These are phyloP conservation scores for Tylopilus vinaceipallidus DNA, from an alignment of 768 basidiomycete species.

Conservation along the genomic window DNA sequence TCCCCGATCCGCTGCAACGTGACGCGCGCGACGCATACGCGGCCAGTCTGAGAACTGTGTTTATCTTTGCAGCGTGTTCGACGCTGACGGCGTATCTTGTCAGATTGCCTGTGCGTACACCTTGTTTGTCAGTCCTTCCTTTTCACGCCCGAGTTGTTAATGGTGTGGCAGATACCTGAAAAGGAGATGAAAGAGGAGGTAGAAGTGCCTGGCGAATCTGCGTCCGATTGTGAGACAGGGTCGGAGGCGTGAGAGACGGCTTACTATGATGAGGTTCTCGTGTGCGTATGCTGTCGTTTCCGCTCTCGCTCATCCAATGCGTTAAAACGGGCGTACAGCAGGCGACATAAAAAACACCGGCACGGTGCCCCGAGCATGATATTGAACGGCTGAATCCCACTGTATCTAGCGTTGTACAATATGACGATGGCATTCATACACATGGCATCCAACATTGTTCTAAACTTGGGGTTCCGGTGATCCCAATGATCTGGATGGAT, in stretches of 20 bases:
- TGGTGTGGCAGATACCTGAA: conserved; percentile 9
- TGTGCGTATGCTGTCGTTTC: too few species aligned
- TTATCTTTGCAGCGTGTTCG: conserved; percentile 19
- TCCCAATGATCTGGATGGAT: too few species aligned
- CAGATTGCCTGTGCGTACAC: conserved; percentile 14
- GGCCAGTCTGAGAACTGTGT: conserved; percentile 18
- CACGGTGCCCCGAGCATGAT: too few species aligned
- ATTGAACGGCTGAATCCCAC: too few species aligned
- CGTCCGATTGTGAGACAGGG: neutral
- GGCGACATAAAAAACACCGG: too few species aligned
- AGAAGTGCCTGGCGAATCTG: neutral
- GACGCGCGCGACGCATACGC: conserved; percentile 20
- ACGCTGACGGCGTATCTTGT: conserved; percentile 18
- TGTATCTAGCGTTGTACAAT: too few species aligned
- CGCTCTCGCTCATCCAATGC: too few species aligned
- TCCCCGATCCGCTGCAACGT: conserved; percentile 15
- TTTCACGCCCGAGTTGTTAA: neutral
- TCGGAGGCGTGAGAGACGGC: neutral
- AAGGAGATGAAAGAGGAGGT: conserved; percentile 2
- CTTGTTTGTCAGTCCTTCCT: neutral
- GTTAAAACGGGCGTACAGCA: too few species aligned
- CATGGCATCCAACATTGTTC: too few species aligned
- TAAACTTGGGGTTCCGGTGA: too few species aligned
- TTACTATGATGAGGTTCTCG: too few species aligned
- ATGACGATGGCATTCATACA: too few species aligned